Conservation (phyloP, 2,329 filamentous ascomycete species). For the Diaporthe citriasiana region DNA sequence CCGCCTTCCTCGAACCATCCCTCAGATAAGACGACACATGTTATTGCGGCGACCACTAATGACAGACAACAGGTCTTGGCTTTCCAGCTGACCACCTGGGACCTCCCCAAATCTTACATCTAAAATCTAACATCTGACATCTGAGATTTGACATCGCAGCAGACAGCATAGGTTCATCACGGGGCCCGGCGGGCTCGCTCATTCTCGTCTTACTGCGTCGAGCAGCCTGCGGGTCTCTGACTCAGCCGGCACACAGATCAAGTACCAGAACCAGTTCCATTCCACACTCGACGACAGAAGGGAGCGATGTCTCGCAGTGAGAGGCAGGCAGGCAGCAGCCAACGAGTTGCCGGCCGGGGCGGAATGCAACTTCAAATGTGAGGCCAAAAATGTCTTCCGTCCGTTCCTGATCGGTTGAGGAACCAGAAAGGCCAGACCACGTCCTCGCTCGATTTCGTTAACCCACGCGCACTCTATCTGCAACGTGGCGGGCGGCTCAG, state of each 20-base stretch:
- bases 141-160: background rate
- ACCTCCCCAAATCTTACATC: background rate
- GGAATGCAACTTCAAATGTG: background rate
- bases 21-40: background rate
- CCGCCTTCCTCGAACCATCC: background rate
- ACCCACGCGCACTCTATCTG: background rate
- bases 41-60: background rate
- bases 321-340: background rate
- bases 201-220: constrained; percentile 22
- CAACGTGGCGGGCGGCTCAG: constrained; percentile 3
- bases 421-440: constrained; percentile 6
- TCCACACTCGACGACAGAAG: too few relatives aligned
- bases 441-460: background rate
- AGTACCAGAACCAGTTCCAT: background rate
- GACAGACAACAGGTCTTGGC: background rate
- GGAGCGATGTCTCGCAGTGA: background rate
- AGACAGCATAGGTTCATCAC: background rate
- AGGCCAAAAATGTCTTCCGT: background rate
- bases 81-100: background rate
- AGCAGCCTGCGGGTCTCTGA: background rate
- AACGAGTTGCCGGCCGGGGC: constrained; percentile 21
- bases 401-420: constrained; percentile 7
- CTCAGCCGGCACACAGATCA: constrained; percentile 9
- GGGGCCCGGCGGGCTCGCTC: background rate
- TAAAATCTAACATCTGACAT: constrained; percentile 4